Conservation (phyloP, 257 asterid genomes). For the Thymus quinquecostatus region DNA sequence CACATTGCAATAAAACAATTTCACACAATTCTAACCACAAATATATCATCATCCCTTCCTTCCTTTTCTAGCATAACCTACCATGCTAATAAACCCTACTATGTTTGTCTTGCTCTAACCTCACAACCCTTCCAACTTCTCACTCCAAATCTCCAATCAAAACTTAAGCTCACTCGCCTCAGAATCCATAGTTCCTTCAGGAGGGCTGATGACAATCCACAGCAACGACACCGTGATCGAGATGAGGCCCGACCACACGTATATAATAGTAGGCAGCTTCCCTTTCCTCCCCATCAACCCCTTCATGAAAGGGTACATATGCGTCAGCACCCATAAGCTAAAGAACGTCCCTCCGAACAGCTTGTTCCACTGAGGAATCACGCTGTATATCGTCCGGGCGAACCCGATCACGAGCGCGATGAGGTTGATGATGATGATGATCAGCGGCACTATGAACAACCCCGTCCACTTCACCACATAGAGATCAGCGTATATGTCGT, state of each 20-base stretch:
- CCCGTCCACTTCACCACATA: constrained; percentile 84
- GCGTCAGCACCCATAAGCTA: constrained; percentile 91
- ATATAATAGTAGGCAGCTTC: constrained; percentile 74
- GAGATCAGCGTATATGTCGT: constrained; percentile 76
- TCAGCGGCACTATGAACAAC: constrained; percentile 72
- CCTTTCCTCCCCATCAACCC: constrained; percentile 98
- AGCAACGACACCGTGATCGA: constrained; percentile 78
- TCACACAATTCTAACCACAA: not conserved
- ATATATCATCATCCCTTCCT: not conserved
- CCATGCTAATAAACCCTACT: too few relatives aligned
- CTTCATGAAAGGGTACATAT: constrained; percentile 83
- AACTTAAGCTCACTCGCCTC: constrained; percentile 25
- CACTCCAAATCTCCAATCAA: constrained; percentile 7
- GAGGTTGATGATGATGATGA: constrained; percentile 60
- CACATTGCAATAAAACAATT: not conserved
- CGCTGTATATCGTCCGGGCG: constrained; percentile 72
- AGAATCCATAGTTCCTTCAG: constrained; percentile 30
- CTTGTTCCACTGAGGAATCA: constrained; percentile 90
- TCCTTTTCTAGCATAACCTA: not conserved
- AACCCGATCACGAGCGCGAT: constrained; percentile 69
- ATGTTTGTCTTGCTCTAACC: not conserved
- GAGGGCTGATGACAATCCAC: constrained; percentile 73
- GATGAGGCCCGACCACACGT: constrained; percentile 85
- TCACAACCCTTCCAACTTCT: too few relatives aligned
- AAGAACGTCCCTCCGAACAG: constrained; percentile 86